Percentiles rank a stretch among this genome's conserved stretches.
phyloP scores from a whole-genome alignment of 2,329 filamentous ascomycete species.

The Hypoxylon sp. region DNA sequence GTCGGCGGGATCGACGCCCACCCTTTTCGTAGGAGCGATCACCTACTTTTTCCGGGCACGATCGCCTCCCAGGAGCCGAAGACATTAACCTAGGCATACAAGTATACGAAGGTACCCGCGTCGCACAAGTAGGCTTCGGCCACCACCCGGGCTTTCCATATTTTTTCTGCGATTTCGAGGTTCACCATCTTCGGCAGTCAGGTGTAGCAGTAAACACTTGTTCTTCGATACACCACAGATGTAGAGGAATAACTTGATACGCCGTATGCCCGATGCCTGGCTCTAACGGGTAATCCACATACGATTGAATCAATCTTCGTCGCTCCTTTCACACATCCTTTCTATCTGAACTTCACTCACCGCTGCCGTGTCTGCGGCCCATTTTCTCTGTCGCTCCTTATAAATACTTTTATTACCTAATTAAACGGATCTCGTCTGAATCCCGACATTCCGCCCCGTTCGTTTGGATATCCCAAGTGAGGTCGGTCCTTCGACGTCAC shows the following conservation, averaged over 20 bases:
- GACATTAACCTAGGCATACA: conserved; percentile 43
- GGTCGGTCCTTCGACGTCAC: conserved; percentile 29
- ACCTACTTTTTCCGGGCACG: conserved; percentile 48
- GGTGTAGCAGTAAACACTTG: conserved; percentile 24
- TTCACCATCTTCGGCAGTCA: conserved; percentile 41
- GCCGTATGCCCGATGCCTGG: conserved; percentile 34
- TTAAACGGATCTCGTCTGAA: conserved; percentile 16
- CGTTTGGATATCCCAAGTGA: conserved; percentile 24
- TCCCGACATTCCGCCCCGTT: conserved; percentile 19
- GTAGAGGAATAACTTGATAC: conserved; percentile 28
- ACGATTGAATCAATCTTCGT: conserved; percentile 33
- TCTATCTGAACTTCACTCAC: conserved; percentile 22
- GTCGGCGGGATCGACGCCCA: conserved; percentile 41
- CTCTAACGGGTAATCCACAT: conserved; percentile 43
- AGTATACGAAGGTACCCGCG: conserved; percentile 34
- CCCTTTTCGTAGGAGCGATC: conserved; percentile 38
- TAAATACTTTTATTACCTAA: conserved; percentile 16
- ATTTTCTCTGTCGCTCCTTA: conserved; percentile 37
- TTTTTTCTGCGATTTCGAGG: conserved; percentile 38
- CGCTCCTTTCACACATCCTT: conserved; percentile 42
- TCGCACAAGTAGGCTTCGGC: conserved; percentile 40
- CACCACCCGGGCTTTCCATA: conserved; percentile 41
- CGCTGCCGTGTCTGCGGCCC: conserved; percentile 31
- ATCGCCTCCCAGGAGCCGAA: conserved; percentile 43
- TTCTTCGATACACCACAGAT: conserved; percentile 34